phyloP scores from a whole-genome alignment of 371 early-diverging fungal species.

The Nematocida sp. region DNA sequence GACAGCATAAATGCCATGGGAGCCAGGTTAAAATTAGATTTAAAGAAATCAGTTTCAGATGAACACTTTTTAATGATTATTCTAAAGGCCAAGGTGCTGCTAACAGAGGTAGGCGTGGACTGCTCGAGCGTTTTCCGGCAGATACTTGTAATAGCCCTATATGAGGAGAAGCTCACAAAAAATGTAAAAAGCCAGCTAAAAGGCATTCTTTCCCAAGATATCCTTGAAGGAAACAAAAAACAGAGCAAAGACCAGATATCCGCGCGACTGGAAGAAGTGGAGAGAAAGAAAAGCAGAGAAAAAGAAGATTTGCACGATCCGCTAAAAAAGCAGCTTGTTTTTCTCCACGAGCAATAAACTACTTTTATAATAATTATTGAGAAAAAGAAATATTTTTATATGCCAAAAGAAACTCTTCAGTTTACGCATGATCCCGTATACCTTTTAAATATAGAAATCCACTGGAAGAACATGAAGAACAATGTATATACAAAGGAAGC shows the following conservation, averaged over 20 bases:
- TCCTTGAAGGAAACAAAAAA: no score
- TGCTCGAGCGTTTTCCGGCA: neutral
- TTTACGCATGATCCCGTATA: conserved; percentile 14
- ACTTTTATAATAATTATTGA: neutral
- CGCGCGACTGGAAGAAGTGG: no score
- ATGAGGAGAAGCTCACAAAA: neutral
- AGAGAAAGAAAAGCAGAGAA: neutral
- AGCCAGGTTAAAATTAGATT: neutral
- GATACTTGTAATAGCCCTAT: neutral
- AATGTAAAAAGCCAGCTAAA: no score
- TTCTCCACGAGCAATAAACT: neutral
- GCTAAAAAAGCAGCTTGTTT: neutral
- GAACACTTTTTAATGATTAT: conserved; percentile 48
- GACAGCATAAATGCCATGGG: neutral
- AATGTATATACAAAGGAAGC: neutral
- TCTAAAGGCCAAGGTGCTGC: conserved; percentile 15
- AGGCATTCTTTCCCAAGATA: neutral
- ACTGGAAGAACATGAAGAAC: neutral
- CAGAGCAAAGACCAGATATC: no score
- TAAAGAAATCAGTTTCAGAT: conserved; percentile 1
- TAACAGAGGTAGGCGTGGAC: neutral
- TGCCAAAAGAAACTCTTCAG: neutral
- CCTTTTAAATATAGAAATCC: neutral
- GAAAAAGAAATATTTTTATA: no score
- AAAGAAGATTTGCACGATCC: neutral